phyloP scores from a whole-genome alignment of 768 basidiomycete species.

The Ramaria sp. region DNA sequence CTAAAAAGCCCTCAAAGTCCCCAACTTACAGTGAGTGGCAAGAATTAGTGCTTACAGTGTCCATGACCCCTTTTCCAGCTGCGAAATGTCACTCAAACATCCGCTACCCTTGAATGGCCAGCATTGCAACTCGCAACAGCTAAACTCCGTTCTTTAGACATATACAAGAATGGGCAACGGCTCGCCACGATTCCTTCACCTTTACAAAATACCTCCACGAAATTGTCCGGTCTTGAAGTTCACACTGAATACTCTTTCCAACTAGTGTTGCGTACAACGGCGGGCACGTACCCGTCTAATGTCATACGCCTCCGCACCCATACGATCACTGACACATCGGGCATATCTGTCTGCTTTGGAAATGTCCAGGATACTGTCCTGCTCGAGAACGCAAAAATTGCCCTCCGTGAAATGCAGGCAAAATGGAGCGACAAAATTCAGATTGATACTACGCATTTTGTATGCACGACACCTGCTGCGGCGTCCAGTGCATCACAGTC shows the following conservation, averaged over 20 bases:
- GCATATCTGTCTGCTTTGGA: slow-evolving; percentile 91
- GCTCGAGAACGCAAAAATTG: slow-evolving; percentile 72
- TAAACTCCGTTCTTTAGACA: slow-evolving; percentile 79
- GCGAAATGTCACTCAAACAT: slow-evolving; percentile 93
- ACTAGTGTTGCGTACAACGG: slow-evolving; percentile 83
- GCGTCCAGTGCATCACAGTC: slow-evolving; percentile 48
- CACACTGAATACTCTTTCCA: slow-evolving; percentile 90
- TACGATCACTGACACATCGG: slow-evolving; percentile 90
- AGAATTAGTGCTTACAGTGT: not conserved
- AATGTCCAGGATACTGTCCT: slow-evolving; percentile 69
- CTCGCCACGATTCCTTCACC: slow-evolving; percentile 81
- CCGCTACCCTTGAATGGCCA: slow-evolving; percentile 94
- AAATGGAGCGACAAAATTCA: slow-evolving; percentile 89
- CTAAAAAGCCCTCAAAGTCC: slow-evolving; percentile 57
- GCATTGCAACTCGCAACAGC: slow-evolving; percentile 74
- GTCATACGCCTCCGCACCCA: slow-evolving; percentile 78
- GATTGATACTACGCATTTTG: slow-evolving; percentile 97
- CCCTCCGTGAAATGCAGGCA: slow-evolving; percentile 76
- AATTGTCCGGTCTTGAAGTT: slow-evolving; percentile 72
- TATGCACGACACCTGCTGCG: slow-evolving; percentile 70
- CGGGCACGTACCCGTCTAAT: slow-evolving; percentile 84
- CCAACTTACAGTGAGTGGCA: slow-evolving; percentile 45
- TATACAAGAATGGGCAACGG: slow-evolving; percentile 86
- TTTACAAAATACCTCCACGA: slow-evolving; percentile 75
- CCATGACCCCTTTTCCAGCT: slow-evolving; percentile 34